Evolutionary conservation across 2,329 filamentous ascomycete genomes (phyloP).

Genomic region (Botryotinia convoluta): DNA sequence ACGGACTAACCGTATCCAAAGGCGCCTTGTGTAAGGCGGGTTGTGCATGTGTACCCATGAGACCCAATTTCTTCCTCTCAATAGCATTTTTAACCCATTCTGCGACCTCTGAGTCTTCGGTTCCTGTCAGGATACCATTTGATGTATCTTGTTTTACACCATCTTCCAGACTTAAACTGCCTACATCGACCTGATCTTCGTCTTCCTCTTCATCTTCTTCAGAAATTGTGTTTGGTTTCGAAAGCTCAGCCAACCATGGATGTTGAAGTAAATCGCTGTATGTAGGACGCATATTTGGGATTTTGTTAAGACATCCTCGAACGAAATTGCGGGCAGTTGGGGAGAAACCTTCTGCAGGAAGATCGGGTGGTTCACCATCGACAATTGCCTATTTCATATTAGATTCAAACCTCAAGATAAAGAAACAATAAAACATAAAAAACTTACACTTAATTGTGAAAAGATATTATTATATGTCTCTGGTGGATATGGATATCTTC

Average conservation of each 20-base stretch:
- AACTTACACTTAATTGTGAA: constrained; percentile 88
- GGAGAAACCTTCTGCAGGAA: constrained; percentile 77
- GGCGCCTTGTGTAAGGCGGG: constrained; percentile 88
- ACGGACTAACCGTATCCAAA: constrained; percentile 67
- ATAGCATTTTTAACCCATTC: constrained; percentile 77
- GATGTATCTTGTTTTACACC: background rate
- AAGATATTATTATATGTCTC: constrained; percentile 99
- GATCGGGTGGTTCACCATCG: constrained; percentile 87
- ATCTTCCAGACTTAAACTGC: constrained; percentile 20
- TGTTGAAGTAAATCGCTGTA: constrained; percentile 89
- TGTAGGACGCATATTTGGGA: constrained; percentile 85
- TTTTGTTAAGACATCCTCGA: constrained; percentile 84
- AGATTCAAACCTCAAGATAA: constrained; percentile 10
- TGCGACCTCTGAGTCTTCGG: constrained; percentile 76
- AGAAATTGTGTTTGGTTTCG: constrained; percentile 71
- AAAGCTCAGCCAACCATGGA: constrained; percentile 76
- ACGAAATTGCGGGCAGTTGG: constrained; percentile 83
- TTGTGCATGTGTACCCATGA: constrained; percentile 53
- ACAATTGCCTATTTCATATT: constrained; percentile 75
- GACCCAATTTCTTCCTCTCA: constrained; percentile 60
- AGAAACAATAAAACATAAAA: background rate
- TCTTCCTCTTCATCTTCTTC: constrained; percentile 61
- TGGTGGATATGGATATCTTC: constrained; percentile 91
- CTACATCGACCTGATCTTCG: constrained; percentile 32
- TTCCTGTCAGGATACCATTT: constrained; percentile 24